Evolutionary conservation across 2,329 filamentous ascomycete species (phyloP).

Genomic region (Thielaviopsis ethacetica): DNA sequence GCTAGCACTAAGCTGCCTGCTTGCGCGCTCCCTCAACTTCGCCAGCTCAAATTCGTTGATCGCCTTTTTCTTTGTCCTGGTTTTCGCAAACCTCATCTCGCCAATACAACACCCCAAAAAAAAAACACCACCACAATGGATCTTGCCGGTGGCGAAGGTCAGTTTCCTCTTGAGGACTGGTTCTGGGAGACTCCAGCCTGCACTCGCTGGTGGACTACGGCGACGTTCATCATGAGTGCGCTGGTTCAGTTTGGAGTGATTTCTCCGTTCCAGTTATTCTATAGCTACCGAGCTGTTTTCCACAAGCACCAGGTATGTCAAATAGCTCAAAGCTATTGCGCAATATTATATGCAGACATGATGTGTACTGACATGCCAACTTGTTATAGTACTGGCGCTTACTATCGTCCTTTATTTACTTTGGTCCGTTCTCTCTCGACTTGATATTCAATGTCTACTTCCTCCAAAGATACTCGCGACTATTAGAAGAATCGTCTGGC

Average conservation of each 20-base stretch:
- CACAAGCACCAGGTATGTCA: constrained; percentile 67
- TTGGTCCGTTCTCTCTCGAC: constrained; percentile 84
- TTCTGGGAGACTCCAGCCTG: constrained; percentile 98
- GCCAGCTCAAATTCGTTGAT: not conserved
- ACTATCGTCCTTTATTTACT: constrained; percentile 93
- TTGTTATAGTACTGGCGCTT: constrained; percentile 73
- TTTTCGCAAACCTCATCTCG: not conserved
- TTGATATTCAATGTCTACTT: constrained; percentile 98
- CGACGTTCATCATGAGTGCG: constrained; percentile 72
- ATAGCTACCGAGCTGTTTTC: constrained; percentile 86
- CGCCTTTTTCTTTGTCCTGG: not conserved
- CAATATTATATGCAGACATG: not conserved
- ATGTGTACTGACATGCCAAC: not conserved
- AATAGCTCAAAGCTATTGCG: not conserved
- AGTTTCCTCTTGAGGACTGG: constrained; percentile 84
- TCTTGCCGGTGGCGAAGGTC: constrained; percentile 40
- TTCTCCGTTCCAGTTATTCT: constrained; percentile 90
- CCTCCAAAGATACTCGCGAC: constrained; percentile 84
- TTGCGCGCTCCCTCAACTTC: not conserved
- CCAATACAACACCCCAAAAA: not conserved
- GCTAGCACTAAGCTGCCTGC: not conserved
- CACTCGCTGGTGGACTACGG: constrained; percentile 92
- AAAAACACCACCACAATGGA: constrained; percentile 36
- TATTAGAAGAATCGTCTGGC: constrained; percentile 88
- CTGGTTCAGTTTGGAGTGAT: constrained; percentile 87